Base-by-base conservation (phyloP, 208 protist genomes). In the Acanthamoeba sp. region DNA sequence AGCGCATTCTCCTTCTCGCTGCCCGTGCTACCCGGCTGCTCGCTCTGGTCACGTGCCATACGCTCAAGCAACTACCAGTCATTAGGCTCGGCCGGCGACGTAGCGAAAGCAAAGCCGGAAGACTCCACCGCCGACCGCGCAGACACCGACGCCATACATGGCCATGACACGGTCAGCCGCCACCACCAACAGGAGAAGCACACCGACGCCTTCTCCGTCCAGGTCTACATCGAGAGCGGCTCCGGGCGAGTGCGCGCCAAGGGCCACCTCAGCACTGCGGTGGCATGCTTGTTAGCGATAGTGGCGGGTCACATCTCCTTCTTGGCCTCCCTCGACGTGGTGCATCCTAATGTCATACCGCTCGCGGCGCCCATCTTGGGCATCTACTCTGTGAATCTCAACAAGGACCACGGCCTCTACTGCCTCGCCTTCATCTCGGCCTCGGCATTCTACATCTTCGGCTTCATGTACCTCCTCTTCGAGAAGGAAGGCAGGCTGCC, bases 391-490 rank as follows among this genome's bases (percentile, higher is more conserved):
- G 42, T 85, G 76, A 42, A 85, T 27, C 76, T 85, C 42, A 85
- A 85, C 76, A 50, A 85, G 76, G 22, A 57, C n/a, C 57, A 85
- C 76, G 76, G 76, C 38, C 55, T 85, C 76, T 85, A 85, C 45
- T 85, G 76, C 45, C 45, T 85, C 14, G 14, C 76, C 0, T 85
- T 85, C 76, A 4, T 85, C 4, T 85, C 76, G 76, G 18, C 76
- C 4, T 85, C 76, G 36, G 76, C 76, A 3, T 85, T 59, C 42
- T 85, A 85, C 76, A 85, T 85, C 45, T 85, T 85, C 42, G 76
- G 76, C 14, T 57, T 59, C 76, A 85, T 85, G 76, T 85, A 85
- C 76, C 36, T 85, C 42, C 76, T 85, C 76, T 85, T 36, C 76
- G 76, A 85, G 45, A 85, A 85, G 76, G 27, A 85, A 27, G 42